Evolutionary conservation across 352 stramenopile species (phyloP), one percentile per base, ranked within the genome.

Genomic region (Saprolegnia parasitica): DNA sequence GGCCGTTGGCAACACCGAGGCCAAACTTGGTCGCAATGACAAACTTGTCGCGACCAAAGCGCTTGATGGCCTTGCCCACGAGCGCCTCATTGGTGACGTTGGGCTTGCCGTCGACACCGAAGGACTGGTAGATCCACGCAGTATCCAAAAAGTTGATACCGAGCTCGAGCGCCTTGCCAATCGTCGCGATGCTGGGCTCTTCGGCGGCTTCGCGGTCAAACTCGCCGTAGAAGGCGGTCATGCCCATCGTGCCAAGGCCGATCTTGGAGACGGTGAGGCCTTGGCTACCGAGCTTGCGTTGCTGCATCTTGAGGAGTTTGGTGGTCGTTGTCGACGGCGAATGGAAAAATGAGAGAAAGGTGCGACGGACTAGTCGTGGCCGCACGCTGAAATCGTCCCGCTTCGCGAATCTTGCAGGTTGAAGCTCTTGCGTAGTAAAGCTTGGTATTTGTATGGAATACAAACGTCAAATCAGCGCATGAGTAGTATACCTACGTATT

Each of bases 11-110:
- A 52, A 71, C 76, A 29, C 80, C 77, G 40, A 86, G 79, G 66
- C 85, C 86, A 72, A 91, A 81, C 77, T 90, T 90, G 47, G 83
- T 90, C n/a, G 74, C 82, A 66, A 90, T 74, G 18, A 91, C 76
- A 20, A 91, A 72, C 24, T 91, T 79, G 26, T 90, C 81, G 20
- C 82, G 77, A 15, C 68, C 73, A 75, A 74, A 84, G 26, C 72
- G 76, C 73, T 87, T 73, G 16, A 89, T 74, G 37, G 78, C 78
- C 15, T 77, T 72, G 65, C 86, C 82, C 11, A 90, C 71, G 9
- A 83, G 70, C 61, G 83, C 77, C 24, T 81, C 82, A 74, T 87
- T 89, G 62, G 83, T 81, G 50, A 77, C 65, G 62, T 85, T 78
- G 5, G 77, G 76, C 42, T 80, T 72, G 40, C 80, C 79, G 42